Percentiles rank a stretch among this genome's conserved stretches.
These are phyloP conservation scores for Aureobasidium subglaciale DNA, from an alignment of 2,329 filamentous ascomycete species.

Conservation along the genomic window DNA sequence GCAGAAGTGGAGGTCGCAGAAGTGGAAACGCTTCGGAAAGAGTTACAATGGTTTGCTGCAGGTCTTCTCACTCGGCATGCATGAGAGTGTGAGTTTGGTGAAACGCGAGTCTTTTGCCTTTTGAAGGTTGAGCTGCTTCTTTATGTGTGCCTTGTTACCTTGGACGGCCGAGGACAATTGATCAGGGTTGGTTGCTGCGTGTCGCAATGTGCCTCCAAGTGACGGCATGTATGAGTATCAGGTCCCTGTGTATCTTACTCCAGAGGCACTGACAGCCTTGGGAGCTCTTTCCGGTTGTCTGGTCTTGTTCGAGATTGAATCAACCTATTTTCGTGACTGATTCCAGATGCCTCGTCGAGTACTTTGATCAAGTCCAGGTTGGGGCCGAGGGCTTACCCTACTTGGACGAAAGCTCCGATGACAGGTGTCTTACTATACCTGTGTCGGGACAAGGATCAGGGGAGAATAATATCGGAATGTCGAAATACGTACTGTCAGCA, in stretches of 20 bases:
- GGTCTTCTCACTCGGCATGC: neutral
- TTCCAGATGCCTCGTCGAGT: neutral
- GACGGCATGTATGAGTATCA: neutral
- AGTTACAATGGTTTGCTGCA: neutral
- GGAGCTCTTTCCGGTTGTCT: neutral
- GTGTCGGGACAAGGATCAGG: neutral
- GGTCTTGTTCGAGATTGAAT: neutral
- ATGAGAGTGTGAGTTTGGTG: neutral
- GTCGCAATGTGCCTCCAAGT: slow-evolving; percentile 8
- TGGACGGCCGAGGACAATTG: neutral
- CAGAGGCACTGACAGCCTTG: too few species aligned
- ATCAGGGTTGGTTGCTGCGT: neutral
- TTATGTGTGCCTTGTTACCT: neutral
- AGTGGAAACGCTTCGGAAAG: too few species aligned
- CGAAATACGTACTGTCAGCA: slow-evolving; percentile 7
- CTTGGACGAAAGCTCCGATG: neutral
- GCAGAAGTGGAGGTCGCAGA: too few species aligned
- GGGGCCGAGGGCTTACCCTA: neutral
- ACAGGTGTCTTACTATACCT: neutral
- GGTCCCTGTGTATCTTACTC: too few species aligned
- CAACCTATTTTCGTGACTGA: too few species aligned
- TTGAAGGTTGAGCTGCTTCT: neutral
- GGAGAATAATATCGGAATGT: neutral
- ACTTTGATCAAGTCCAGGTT: neutral
- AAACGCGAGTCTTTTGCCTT: neutral